Evolutionary conservation across 805 yeast species (phyloP).

Genomic region (Cyberlindnera maritima): DNA sequence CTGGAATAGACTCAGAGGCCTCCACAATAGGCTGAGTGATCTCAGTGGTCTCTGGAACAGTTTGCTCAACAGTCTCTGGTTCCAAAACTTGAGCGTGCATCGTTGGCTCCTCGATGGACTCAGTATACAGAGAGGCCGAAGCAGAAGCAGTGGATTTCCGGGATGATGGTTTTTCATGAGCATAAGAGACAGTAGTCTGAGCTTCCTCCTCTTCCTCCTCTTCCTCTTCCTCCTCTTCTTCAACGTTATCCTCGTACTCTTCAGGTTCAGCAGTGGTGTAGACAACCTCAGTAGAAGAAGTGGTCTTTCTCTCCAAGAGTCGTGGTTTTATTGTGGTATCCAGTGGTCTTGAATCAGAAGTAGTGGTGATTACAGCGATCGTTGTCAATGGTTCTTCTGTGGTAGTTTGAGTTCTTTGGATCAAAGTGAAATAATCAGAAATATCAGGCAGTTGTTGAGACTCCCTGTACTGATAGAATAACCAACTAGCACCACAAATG

Average conservation of each 20-base stretch:
- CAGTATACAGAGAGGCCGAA: neutral
- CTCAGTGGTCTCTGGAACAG: neutral
- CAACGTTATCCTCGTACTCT: neutral
- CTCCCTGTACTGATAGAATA: constrained; percentile 15
- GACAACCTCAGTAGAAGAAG: neutral
- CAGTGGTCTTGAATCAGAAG: neutral
- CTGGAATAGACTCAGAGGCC: too few relatives aligned
- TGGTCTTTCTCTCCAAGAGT: neutral
- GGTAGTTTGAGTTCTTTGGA: constrained; percentile 9
- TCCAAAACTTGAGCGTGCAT: neutral
- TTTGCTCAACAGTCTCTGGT: neutral
- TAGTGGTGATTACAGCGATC: neutral
- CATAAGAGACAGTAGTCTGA: too few relatives aligned
- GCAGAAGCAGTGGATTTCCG: neutral
- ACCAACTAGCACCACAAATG: constrained; percentile 14
- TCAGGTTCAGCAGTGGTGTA: neutral
- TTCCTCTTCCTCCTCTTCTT: neutral
- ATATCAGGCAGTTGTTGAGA: constrained; percentile 11
- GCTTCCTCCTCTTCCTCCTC: neutral
- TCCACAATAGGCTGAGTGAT: too few relatives aligned
- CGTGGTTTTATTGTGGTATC: neutral
- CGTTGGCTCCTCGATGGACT: neutral
- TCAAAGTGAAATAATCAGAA: constrained; percentile 27
- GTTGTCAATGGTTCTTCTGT: neutral
- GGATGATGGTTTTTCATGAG: neutral